Evolutionary conservation across 2,329 filamentous ascomycete genomes (phyloP).

Genomic region (Dactylella cylindrospora): DNA sequence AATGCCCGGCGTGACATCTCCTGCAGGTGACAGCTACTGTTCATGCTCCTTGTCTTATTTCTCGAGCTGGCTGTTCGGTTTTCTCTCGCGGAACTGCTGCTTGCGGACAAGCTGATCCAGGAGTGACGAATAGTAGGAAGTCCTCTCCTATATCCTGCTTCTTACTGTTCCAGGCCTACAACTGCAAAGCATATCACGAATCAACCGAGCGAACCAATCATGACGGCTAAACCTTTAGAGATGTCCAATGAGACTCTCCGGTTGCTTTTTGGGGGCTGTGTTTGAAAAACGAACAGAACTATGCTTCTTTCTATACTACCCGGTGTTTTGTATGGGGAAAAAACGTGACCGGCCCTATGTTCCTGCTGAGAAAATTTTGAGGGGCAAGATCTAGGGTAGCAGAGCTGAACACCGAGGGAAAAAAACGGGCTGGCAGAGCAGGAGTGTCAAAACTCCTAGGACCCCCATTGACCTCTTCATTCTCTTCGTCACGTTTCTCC

Average conservation of each 20-base stretch:
- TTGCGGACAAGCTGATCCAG: conserved; percentile 31
- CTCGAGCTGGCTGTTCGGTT: conserved; percentile 15
- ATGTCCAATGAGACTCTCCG: conserved; percentile 34
- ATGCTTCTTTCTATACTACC: conserved; percentile 31
- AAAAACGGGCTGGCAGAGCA: conserved; percentile 36
- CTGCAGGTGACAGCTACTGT: conserved; percentile 43
- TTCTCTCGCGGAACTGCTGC: conserved; percentile 29
- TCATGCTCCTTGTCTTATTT: conserved; percentile 40
- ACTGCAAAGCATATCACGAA: conserved; percentile 34
- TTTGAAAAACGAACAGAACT: conserved; percentile 25
- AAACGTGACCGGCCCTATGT: conserved; percentile 42
- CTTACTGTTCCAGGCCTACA: conserved; percentile 20
- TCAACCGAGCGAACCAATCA: conserved; percentile 43
- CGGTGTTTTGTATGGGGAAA: conserved; percentile 31
- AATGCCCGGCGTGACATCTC: conserved; percentile 39
- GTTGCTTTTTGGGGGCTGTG: conserved; percentile 32
- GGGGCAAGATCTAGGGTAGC: too few species aligned
- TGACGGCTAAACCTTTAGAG: conserved; percentile 12
- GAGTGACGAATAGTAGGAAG: conserved; percentile 30
- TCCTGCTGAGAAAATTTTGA: conserved; percentile 31
- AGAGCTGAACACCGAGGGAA: conserved; percentile 31
- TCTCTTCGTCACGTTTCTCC: conserved; percentile 41
- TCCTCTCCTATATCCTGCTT: conserved; percentile 37
- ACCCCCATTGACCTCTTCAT: conserved; percentile 39
- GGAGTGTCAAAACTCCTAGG: conserved; percentile 37